These are phyloP conservation scores for Barnettozyma californica DNA, from an alignment of 805 yeast species.

Conservation along the genomic window DNA sequence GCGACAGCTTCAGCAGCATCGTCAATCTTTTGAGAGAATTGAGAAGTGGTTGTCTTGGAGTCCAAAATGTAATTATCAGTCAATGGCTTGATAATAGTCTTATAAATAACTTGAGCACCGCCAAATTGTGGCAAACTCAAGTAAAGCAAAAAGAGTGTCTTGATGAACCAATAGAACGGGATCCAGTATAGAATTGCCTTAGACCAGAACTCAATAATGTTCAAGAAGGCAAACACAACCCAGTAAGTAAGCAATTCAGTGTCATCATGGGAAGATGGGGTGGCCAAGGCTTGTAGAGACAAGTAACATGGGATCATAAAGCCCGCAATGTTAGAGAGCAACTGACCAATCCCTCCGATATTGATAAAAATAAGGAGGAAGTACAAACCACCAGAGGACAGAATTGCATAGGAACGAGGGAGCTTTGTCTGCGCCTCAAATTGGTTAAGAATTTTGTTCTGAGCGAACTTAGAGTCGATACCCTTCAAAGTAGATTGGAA, in stretches of 20 bases:
- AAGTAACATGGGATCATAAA: conserved; percentile 86
- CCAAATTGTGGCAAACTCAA: conserved; percentile 83
- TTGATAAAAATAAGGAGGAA: conserved; percentile 78
- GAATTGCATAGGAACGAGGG: conserved; percentile 83
- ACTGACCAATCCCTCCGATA: conserved; percentile 92
- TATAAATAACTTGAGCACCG: conserved; percentile 78
- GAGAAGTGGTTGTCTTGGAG: conserved; percentile 17
- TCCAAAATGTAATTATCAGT: conserved; percentile 32
- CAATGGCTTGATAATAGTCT: conserved; percentile 61
- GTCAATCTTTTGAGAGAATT: conserved; percentile 28
- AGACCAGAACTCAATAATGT: conserved; percentile 94
- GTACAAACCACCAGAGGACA: conserved; percentile 61
- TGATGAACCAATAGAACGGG: conserved; percentile 94
- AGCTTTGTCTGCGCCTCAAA: conserved; percentile 29
- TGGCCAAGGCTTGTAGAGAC: conserved; percentile 79
- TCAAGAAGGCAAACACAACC: conserved; percentile 95
- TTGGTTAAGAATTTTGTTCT: conserved; percentile 19
- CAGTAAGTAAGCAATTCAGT: conserved; percentile 89
- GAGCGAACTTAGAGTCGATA: conserved; percentile 32
- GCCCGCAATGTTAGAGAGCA: conserved; percentile 88
- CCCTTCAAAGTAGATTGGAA: conserved; percentile 41
- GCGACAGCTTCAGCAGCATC: conserved; percentile 29
- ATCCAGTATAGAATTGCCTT: conserved; percentile 88
- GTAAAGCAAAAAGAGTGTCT: conserved; percentile 82
- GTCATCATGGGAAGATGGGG: conserved; percentile 68